Evolutionary conservation across 192 early-diverging fungal genomes (phyloP), one percentile per base, ranked within the genome.

Genomic region (Coemansia sp.): DNA sequence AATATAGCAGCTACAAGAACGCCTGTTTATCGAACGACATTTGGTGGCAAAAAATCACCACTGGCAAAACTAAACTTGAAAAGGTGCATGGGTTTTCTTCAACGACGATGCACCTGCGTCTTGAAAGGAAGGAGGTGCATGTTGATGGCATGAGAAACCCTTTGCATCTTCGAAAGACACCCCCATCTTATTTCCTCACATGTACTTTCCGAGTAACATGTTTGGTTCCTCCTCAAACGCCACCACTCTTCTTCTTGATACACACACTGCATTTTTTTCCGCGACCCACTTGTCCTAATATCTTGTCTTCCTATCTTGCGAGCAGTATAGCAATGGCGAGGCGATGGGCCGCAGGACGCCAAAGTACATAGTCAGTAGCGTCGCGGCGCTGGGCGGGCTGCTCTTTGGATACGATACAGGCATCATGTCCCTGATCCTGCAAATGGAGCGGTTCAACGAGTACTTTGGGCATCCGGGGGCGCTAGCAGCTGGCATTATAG

Each of bases 381-480:
- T 69, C n/a, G 22, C 47, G 22, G 60, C 67, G 48, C 67, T 69
- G 21, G 67, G 67, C 47, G 67, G 67, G 24, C 48, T 69, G 49
- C 30, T 69, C 23, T 69, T 69, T 31, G 67, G 67, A 22, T 69
- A 62, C 55, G 67, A 69, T 38, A 69, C 57, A 22, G 67, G 67
- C 12, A 62, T 69, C 48, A 69, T 69, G 67, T 56, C 67, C 18
- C 62, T 60, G 30, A 69, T 71, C 12, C 53, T 88, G 60, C 85
- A 83, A 64, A 90, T 91, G 89, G 65, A 60, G 16, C 68, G 71
- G 51, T 91, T 85, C 49, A 82, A 82, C 26, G 53, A 65, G 7
- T 89, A 86, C 70, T 91, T 89, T 61, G 48, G 78, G 52, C 23
- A 70, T 23, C 87, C 86, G 0, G 69, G 64, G 24, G 56, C 82